These are phyloP conservation scores for Ambrosiella xylebori DNA, from an alignment of 2,329 filamentous ascomycete species.

Conservation along the genomic window DNA sequence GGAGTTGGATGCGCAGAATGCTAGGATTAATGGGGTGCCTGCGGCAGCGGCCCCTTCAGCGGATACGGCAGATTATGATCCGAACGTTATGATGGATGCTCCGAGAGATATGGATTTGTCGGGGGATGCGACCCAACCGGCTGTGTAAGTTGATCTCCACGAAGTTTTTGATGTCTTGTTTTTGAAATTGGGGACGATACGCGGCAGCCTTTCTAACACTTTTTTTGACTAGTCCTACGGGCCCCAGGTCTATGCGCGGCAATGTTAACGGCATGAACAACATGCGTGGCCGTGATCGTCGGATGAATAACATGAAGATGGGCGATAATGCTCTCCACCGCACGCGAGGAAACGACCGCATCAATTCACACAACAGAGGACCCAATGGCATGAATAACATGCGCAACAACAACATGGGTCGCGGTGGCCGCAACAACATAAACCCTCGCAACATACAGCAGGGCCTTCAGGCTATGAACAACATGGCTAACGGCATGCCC, in stretches of 20 bases:
- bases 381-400: constrained; percentile 10
- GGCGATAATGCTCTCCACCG: constrained; percentile 72
- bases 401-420: constrained; percentile 16
- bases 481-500: constrained; percentile 24
- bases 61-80: background rate
- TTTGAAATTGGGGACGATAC: too few species aligned
- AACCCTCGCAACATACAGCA: constrained; percentile 36
- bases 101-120: constrained; percentile 10
- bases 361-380: constrained; percentile 47
- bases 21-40: constrained; percentile 36
- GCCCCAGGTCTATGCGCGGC: constrained; percentile 83
- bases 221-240: constrained; percentile 53
- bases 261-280: constrained; percentile 23
- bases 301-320: constrained; percentile 65
- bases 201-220: background rate
- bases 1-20: constrained; percentile 53
- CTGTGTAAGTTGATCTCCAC: constrained; percentile 33
- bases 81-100: constrained; percentile 2
- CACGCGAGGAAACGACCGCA: constrained; percentile 64
- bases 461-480: constrained; percentile 26
- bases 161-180: background rate
- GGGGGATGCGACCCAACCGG: constrained; percentile 25
- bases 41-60: background rate
- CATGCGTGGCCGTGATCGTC: constrained; percentile 48
- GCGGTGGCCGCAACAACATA: constrained; percentile 20